Evolutionary conservation across 2,329 filamentous ascomycete species (phyloP).

Genomic region (Colletotrichum lini): DNA sequence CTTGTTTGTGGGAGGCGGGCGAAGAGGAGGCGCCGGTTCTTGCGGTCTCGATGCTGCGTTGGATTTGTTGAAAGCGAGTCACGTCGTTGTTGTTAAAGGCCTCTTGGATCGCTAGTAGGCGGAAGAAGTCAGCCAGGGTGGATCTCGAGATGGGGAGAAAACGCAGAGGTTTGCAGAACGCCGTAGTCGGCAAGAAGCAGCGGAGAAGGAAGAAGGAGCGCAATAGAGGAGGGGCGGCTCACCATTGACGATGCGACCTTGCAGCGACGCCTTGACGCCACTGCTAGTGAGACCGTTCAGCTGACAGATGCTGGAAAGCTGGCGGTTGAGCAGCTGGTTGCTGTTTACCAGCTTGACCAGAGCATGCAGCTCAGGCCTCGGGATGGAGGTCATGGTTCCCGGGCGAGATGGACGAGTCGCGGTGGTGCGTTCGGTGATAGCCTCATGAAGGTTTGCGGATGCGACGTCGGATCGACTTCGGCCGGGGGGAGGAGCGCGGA

Average conservation of each 20-base stretch:
- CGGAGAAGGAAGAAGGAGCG: constrained; percentile 34
- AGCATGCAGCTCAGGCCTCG: constrained; percentile 59
- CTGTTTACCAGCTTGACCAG: constrained; percentile 62
- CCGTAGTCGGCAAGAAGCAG: constrained; percentile 23
- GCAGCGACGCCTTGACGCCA: constrained; percentile 88
- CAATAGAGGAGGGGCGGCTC: constrained; percentile 57
- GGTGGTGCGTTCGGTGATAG: constrained; percentile 31
- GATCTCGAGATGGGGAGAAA: not conserved
- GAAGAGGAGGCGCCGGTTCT: constrained; percentile 33
- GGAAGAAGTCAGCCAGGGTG: constrained; percentile 24
- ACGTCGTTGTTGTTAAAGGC: constrained; percentile 55
- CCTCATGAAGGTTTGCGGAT: constrained; percentile 42
- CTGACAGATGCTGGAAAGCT: constrained; percentile 83
- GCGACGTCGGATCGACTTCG: constrained; percentile 36
- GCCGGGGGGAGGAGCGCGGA: constrained; percentile 6
- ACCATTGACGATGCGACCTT: constrained; percentile 84
- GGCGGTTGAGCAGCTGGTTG: constrained; percentile 66
- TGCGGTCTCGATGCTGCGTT: constrained; percentile 55
- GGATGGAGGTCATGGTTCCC: constrained; percentile 48
- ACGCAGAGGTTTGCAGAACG: not conserved
- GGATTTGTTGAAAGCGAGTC: constrained; percentile 60
- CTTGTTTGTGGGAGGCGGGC: constrained; percentile 33
- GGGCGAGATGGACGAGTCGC: constrained; percentile 32
- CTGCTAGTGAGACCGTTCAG: constrained; percentile 82
- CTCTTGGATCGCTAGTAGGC: constrained; percentile 58